A percentile compares a stretch with the other conserved stretches of the same genome.
Conservation (phyloP, 495 filamentous ascomycete genomes). For the Parachaetomium inaequale region DNA sequence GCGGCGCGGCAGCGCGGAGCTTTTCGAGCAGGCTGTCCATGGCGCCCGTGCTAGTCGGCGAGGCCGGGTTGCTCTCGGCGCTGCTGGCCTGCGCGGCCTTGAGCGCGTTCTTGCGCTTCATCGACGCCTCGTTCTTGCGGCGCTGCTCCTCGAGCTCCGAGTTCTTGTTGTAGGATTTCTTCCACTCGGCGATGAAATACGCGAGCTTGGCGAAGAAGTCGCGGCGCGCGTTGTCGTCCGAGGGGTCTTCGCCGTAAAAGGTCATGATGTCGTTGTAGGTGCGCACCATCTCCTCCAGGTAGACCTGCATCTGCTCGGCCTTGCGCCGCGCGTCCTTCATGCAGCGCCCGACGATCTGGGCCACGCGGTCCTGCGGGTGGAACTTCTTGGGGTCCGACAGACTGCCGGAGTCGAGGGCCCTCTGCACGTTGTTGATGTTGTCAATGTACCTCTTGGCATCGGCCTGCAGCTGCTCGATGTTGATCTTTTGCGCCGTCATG, state of each 20-base stretch:
- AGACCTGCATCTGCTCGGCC: constrained; percentile 92
- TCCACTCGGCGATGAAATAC: constrained; percentile 90
- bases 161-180: constrained; percentile 94
- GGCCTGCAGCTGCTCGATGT: constrained; percentile 81
- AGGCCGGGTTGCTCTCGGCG: constrained; percentile 48
- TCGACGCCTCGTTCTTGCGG: constrained; percentile 78
- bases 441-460: constrained; percentile 95
- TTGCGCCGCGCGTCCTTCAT: constrained; percentile 98
- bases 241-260: constrained; percentile 92
- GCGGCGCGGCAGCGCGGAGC: constrained; percentile 85
- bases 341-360: constrained; percentile 81
- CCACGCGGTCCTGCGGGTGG: constrained; percentile 93
- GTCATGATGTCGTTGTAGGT: constrained; percentile 94
- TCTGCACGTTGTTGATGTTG: constrained; percentile 90
- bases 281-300: constrained; percentile 86
- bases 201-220: constrained; percentile 97
- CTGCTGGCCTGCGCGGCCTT: constrained; percentile 54
- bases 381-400: constrained; percentile 96
- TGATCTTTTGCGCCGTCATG: constrained; percentile 81
- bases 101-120: constrained; percentile 81
- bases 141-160: constrained; percentile 73
- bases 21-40: constrained; percentile 98
- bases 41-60: constrained; percentile 78
- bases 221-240: constrained; percentile 87
- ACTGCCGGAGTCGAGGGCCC: constrained; percentile 87